These are phyloP conservation scores for Leucocoprinus sp. DNA, from an alignment of 768 basidiomycete species.

Conservation along the genomic window DNA sequence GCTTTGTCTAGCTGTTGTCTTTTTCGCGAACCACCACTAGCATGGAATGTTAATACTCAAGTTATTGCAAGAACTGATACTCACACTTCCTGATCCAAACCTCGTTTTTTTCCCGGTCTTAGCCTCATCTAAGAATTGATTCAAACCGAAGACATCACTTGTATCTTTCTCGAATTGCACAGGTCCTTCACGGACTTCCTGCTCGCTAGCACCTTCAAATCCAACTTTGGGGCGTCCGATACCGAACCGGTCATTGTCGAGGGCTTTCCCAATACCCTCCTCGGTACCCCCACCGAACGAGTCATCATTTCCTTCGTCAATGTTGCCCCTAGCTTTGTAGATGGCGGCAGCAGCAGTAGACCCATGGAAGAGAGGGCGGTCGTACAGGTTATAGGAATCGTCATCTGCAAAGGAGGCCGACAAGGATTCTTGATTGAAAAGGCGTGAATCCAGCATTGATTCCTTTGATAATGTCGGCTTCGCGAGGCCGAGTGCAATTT, in stretches of 20 bases:
- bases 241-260: constrained; percentile 91
- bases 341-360: constrained; percentile 98
- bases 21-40: constrained; percentile 54
- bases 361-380: constrained; percentile 91
- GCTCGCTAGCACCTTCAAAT: constrained; percentile 85
- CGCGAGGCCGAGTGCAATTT: constrained; percentile 94
- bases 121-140: constrained; percentile 96
- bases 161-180: constrained; percentile 99
- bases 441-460: constrained; percentile 91
- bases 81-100: constrained; percentile 69
- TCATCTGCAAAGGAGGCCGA: constrained; percentile 79
- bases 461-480: constrained; percentile 97
- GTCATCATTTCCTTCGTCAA: constrained; percentile 79
- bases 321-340: constrained; percentile 91
- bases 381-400: constrained; percentile 92
- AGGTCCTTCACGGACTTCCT: constrained; percentile 84
- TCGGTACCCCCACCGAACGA: constrained; percentile 92
- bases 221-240: constrained; percentile 79
- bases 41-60: constrained; percentile 3
- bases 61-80: constrained; percentile 16
- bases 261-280: constrained; percentile 84
- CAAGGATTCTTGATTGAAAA: constrained; percentile 95
- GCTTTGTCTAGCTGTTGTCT: constrained; percentile 63
- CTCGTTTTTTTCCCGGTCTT: constrained; percentile 91
- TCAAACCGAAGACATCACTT: constrained; percentile 92